Evolutionary conservation across 306 rosid species (phyloP).

Genomic region (Vigna unguiculata): DNA sequence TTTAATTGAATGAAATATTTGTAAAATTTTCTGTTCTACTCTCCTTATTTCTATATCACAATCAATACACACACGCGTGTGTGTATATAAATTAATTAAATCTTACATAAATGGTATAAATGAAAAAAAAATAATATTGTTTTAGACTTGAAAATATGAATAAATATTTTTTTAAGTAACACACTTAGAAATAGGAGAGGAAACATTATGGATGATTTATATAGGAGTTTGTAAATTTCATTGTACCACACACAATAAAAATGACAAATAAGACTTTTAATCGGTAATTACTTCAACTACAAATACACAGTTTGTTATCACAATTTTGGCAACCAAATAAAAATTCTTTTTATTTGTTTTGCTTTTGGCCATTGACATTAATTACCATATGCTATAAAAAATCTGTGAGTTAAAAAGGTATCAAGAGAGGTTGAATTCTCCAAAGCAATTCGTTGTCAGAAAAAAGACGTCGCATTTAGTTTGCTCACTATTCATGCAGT

Average conservation of each 20-base stretch:
- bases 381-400: not conserved
- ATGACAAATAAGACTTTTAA: not conserved
- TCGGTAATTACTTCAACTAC: not conserved
- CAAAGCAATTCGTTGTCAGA: not conserved
- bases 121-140: too few species aligned
- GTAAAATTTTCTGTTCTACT: too few species aligned
- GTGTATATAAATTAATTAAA: too few species aligned
- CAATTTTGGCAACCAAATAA: not conserved
- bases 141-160: too few species aligned
- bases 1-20: too few species aligned
- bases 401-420: not conserved
- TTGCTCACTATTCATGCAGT: not conserved
- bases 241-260: not conserved
- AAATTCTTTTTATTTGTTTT: not conserved
- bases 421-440: not conserved
- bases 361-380: not conserved
- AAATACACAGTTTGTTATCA: not conserved
- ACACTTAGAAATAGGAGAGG: too few species aligned
- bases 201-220: too few species aligned
- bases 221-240: not conserved
- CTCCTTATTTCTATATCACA: too few species aligned
- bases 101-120: too few species aligned
- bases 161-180: too few species aligned
- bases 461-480: conserved; percentile 21
- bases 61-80: too few species aligned